Evolutionary conservation across 2,329 filamentous ascomycete species (phyloP).

Genomic region (Lachnellula arida): DNA sequence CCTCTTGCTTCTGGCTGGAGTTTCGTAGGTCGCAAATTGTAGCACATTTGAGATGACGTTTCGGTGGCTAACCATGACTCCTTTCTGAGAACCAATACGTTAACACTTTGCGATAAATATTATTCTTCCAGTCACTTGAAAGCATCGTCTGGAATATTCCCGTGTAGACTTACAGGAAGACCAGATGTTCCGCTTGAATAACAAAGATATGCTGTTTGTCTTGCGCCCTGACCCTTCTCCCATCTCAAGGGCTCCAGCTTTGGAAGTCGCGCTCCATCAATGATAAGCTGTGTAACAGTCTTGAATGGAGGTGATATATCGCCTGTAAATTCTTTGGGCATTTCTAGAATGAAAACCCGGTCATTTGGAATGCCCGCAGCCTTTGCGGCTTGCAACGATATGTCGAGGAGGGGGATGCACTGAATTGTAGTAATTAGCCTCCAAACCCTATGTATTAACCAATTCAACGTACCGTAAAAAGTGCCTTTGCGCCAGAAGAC

Average conservation of each 20-base stretch:
- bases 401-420: slow-evolving; percentile 62
- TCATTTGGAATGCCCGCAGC: slow-evolving; percentile 65
- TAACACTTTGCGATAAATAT: background rate
- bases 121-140: background rate
- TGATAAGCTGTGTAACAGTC: slow-evolving; percentile 71
- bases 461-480: slow-evolving; percentile 60
- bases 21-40: slow-evolving; percentile 39
- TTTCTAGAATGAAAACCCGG: slow-evolving; percentile 67
- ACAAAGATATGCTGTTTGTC: slow-evolving; percentile 73
- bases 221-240: slow-evolving; percentile 59
- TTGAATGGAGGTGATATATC: slow-evolving; percentile 50
- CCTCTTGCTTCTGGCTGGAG: slow-evolving; percentile 48
- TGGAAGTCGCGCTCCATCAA: slow-evolving; percentile 51
- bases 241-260: slow-evolving; percentile 53
- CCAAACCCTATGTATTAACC: background rate
- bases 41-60: slow-evolving; percentile 76
- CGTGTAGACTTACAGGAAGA: slow-evolving; percentile 63
- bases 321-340: slow-evolving; percentile 51
- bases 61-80: slow-evolving; percentile 78
- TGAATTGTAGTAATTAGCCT: slow-evolving; percentile 6
- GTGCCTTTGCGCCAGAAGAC: slow-evolving; percentile 66
- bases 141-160: slow-evolving; percentile 50
- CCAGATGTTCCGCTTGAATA: slow-evolving; percentile 46
- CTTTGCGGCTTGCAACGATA: slow-evolving; percentile 62
- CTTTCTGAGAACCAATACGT: slow-evolving; percentile 49